Evolutionary conservation across 495 filamentous ascomycete genomes (phyloP).

Genomic region (Penicillium maclennaniae): DNA sequence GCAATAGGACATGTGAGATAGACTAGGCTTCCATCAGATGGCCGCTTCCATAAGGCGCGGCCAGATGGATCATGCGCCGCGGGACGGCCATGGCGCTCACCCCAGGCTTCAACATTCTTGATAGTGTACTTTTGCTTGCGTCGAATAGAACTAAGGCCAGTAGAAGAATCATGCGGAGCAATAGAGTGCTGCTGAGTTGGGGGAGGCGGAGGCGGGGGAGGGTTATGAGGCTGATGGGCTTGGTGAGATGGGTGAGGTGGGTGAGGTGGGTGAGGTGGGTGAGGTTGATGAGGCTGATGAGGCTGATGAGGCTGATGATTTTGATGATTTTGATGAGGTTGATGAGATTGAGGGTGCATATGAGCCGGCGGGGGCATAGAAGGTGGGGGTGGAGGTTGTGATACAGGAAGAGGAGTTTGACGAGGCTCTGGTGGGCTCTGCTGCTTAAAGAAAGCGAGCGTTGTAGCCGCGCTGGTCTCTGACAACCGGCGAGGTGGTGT

Average conservation of each 20-base stretch:
- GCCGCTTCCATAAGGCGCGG: slow-evolving; percentile 44
- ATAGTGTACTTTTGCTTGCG: slow-evolving; percentile 51
- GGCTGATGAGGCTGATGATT: slow-evolving; percentile 9
- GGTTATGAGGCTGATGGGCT: too few relatives aligned
- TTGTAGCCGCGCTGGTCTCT: slow-evolving; percentile 49
- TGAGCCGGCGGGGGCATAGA: slow-evolving; percentile 21
- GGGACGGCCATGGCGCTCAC: slow-evolving; percentile 45
- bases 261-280: slow-evolving; percentile 12
- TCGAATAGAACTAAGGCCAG: slow-evolving; percentile 32
- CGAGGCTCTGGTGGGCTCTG: slow-evolving; percentile 47
- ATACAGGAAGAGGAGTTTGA: slow-evolving; percentile 31
- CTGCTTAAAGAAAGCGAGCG: slow-evolving; percentile 50
- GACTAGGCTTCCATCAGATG: slow-evolving; percentile 44
- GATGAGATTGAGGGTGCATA: slow-evolving; percentile 23
- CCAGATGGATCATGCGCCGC: slow-evolving; percentile 45
- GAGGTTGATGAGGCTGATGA: slow-evolving; percentile 11
- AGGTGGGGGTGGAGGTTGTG: slow-evolving; percentile 20
- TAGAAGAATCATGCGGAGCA: slow-evolving; percentile 29
- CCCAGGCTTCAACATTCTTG: slow-evolving; percentile 50
- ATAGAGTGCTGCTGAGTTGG: slow-evolving; percentile 25
- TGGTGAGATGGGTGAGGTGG: slow-evolving; percentile 13
- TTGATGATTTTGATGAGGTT: slow-evolving; percentile 9
- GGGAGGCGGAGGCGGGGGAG: slow-evolving; percentile 2
- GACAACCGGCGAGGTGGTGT: slow-evolving; percentile 44
- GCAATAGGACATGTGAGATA: slow-evolving; percentile 45